phyloP scores from a whole-genome alignment of 1,284 basidiomycete species.

The Inonotus hispidus region DNA sequence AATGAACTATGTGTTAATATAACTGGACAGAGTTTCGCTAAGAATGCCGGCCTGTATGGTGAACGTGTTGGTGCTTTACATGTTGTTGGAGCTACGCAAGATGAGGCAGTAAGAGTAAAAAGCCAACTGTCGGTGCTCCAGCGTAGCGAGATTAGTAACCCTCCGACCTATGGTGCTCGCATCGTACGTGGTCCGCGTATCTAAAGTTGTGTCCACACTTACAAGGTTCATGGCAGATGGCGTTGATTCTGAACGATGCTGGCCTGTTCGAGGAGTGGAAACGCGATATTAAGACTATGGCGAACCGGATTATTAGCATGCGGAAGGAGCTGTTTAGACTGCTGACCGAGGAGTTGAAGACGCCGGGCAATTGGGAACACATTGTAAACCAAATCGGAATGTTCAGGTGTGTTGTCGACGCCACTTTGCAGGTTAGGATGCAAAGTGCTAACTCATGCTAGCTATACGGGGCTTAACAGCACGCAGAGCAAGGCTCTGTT shows the following conservation, averaged over 20 bases:
- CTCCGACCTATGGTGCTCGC: slow-evolving; percentile 85
- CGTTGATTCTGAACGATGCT: slow-evolving; percentile 71
- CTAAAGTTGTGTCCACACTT: slow-evolving; percentile 9
- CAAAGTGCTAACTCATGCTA: slow-evolving; percentile 25
- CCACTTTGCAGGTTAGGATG: background rate
- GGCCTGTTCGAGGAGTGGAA: slow-evolving; percentile 84
- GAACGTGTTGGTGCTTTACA: slow-evolving; percentile 87
- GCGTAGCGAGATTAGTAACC: slow-evolving; percentile 91
- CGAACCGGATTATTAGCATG: slow-evolving; percentile 87
- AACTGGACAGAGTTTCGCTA: slow-evolving; percentile 77
- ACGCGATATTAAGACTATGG: slow-evolving; percentile 87
- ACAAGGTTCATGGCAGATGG: slow-evolving; percentile 42
- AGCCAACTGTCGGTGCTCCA: slow-evolving; percentile 86
- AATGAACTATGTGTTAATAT: background rate
- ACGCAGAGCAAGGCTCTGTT: slow-evolving; percentile 69
- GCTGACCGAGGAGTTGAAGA: slow-evolving; percentile 80
- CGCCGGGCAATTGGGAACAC: slow-evolving; percentile 91
- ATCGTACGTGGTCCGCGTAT: slow-evolving; percentile 48
- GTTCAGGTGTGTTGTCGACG: slow-evolving; percentile 65
- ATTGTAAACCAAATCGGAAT: slow-evolving; percentile 89
- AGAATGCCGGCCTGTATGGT: slow-evolving; percentile 93
- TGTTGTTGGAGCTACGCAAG: slow-evolving; percentile 55
- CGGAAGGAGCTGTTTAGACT: slow-evolving; percentile 75
- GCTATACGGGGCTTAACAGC: slow-evolving; percentile 73
- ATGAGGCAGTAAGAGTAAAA: slow-evolving; percentile 67